A percentile compares a stretch with the other conserved stretches of the same genome.
Evolutionary conservation across 164 flowering plant species (phyloP).

Genomic region (Magnolia changhungtana): DNA sequence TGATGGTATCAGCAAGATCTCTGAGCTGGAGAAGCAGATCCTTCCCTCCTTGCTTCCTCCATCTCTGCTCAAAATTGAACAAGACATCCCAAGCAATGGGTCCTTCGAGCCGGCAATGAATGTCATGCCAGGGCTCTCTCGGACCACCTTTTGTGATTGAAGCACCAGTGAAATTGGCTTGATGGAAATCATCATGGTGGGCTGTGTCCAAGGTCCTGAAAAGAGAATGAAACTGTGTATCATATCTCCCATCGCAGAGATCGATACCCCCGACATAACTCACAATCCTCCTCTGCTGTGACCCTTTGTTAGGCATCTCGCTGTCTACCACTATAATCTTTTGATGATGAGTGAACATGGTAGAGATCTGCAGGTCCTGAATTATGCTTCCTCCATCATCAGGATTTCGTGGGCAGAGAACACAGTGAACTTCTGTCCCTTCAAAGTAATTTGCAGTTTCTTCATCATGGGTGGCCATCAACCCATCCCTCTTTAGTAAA

Average conservation of each 20-base stretch:
- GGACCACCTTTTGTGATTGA: conserved; percentile 71
- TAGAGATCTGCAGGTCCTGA: conserved; percentile 50
- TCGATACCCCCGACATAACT: conserved; percentile 75
- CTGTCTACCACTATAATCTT: conserved; percentile 63
- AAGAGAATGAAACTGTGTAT: conserved; percentile 57
- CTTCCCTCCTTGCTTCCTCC: conserved; percentile 66
- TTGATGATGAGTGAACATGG: conserved; percentile 89
- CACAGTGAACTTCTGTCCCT: conserved; percentile 51
- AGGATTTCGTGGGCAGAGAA: conserved; percentile 70
- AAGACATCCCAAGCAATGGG: conserved; percentile 79
- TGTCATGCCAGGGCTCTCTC: conserved; percentile 83
- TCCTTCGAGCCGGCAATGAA: conserved; percentile 65
- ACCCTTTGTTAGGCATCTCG: conserved; percentile 32
- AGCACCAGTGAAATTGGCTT: conserved; percentile 51
- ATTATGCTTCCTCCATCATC: conserved; percentile 52
- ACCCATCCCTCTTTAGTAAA: conserved; percentile 52
- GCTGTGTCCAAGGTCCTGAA: conserved; percentile 53
- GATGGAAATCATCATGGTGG: conserved; percentile 68
- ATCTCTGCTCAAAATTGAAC: conserved; percentile 71
- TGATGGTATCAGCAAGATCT: conserved; percentile 37
- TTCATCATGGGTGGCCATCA: conserved; percentile 79
- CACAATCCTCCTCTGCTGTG: conserved; percentile 48
- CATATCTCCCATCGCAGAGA: conserved; percentile 76
- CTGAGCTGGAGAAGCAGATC: conserved; percentile 36
- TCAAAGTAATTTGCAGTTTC: conserved; percentile 55